Conservation (phyloP, 331 rosid species). For the Acacia concinna region DNA sequence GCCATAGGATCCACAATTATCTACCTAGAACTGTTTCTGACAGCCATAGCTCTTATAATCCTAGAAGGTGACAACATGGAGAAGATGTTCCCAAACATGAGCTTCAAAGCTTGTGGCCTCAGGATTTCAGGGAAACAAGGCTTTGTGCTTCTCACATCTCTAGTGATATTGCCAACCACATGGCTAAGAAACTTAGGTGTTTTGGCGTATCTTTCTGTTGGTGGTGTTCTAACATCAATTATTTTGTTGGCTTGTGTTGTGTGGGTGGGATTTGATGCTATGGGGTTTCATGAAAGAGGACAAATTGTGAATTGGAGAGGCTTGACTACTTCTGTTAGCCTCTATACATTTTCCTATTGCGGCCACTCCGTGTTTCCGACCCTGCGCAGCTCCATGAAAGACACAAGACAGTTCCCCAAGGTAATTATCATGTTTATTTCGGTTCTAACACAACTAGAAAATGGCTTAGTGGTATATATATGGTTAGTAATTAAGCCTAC, state of each 20-base stretch:
- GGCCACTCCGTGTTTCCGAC: constrained; percentile 69
- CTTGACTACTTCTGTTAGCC: constrained; percentile 49
- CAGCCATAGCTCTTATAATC: constrained; percentile 45
- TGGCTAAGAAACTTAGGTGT: constrained; percentile 52
- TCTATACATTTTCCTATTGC: constrained; percentile 52
- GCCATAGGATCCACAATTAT: constrained; percentile 40
- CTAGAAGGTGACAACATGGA: constrained; percentile 58
- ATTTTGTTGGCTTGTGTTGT: constrained; percentile 41
- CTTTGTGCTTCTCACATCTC: constrained; percentile 44
- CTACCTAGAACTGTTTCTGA: constrained; percentile 53
- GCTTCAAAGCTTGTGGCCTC: constrained; percentile 33
- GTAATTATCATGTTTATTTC: constrained; percentile 17
- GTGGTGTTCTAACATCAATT: constrained; percentile 52
- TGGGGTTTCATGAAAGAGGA: constrained; percentile 43
- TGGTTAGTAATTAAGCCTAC: too few relatives aligned
- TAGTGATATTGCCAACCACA: constrained; percentile 56
- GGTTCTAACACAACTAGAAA: too few relatives aligned
- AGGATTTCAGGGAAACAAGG: constrained; percentile 37
- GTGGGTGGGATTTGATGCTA: constrained; percentile 50
- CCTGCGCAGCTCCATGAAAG: constrained; percentile 52
- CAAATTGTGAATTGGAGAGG: constrained; percentile 29
- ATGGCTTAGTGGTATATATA: too few relatives aligned
- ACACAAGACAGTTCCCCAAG: constrained; percentile 53
- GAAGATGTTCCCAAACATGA: constrained; percentile 46
- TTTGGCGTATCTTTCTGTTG: constrained; percentile 54